phyloP scores from a whole-genome alignment of 2,329 filamentous ascomycete species.

The Aspergillus luchuensis region DNA sequence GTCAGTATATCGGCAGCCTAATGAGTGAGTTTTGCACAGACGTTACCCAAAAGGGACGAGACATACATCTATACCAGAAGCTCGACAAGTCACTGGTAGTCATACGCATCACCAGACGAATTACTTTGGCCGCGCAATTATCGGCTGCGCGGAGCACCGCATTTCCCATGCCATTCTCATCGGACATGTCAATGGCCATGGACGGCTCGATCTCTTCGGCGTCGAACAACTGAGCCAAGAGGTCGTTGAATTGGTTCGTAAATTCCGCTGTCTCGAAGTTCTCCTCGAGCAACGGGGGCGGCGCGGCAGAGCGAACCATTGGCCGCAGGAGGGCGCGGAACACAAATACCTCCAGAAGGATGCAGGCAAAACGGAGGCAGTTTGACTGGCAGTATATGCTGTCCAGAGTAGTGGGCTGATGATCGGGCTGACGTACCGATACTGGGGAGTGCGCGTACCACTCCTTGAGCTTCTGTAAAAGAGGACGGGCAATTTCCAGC shows the following conservation, averaged over 20 bases:
- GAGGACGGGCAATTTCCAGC: slow-evolving; percentile 29
- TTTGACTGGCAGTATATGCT: not conserved
- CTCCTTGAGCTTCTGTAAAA: slow-evolving; percentile 32
- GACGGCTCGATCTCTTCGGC: slow-evolving; percentile 25
- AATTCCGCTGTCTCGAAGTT: not conserved
- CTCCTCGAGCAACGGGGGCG: slow-evolving; percentile 29
- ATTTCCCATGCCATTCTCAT: slow-evolving; percentile 29
- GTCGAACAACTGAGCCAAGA: slow-evolving; percentile 28
- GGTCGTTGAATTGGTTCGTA: slow-evolving; percentile 23
- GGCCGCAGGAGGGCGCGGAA: slow-evolving; percentile 40
- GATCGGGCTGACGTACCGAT: too few relatives aligned
- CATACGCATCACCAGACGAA: slow-evolving; percentile 31
- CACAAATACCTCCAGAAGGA: slow-evolving; percentile 39
- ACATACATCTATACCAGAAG: slow-evolving; percentile 40
- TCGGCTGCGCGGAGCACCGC: slow-evolving; percentile 33
- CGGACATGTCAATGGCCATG: slow-evolving; percentile 27
- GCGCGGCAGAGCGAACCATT: slow-evolving; percentile 31
- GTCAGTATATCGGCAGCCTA: not conserved
- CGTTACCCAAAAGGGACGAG: too few relatives aligned
- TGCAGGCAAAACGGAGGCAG: slow-evolving; percentile 37
- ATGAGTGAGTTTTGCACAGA: not conserved
- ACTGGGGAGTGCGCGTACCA: slow-evolving; percentile 27
- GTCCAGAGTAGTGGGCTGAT: not conserved
- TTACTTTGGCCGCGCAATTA: slow-evolving; percentile 34
- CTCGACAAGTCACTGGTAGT: slow-evolving; percentile 31